These are phyloP conservation scores for Beauveria pseudobassiana DNA, from an alignment of 2,329 filamentous ascomycete genomes.

Conservation along the genomic window DNA sequence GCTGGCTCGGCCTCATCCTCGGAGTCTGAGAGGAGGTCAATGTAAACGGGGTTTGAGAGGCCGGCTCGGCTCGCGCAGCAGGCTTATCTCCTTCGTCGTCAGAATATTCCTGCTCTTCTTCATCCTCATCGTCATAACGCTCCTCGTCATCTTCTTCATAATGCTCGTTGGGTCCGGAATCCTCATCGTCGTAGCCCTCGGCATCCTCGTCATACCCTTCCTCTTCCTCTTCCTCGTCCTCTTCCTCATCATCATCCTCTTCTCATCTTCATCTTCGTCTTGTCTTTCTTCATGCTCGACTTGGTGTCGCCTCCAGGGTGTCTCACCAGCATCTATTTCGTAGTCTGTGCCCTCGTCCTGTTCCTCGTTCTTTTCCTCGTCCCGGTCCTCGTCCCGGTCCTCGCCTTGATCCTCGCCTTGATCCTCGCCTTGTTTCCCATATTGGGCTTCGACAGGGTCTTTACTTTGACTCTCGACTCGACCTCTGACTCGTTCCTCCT, in stretches of 20 bases:
- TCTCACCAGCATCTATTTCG: slow-evolving; percentile 2
- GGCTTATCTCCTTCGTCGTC: slow-evolving; percentile 11
- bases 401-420: neutral
- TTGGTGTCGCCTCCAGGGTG: neutral
- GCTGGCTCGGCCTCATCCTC: slow-evolving; percentile 21
- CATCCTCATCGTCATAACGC: slow-evolving; percentile 14
- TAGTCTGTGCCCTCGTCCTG: slow-evolving; percentile 17
- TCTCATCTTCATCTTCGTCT: slow-evolving; percentile 9
- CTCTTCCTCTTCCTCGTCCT: slow-evolving; percentile 8
- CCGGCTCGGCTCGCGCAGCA: neutral
- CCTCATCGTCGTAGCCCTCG: slow-evolving; percentile 11
- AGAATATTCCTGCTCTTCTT: slow-evolving; percentile 7
- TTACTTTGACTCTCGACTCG: neutral
- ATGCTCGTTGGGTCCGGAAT: slow-evolving; percentile 9
- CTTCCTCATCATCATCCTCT: slow-evolving; percentile 14
- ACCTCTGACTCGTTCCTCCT: neutral
- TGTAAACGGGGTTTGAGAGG: slow-evolving; percentile 23
- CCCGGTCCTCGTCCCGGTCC: neutral
- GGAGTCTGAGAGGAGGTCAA: slow-evolving; percentile 30
- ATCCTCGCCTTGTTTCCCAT: neutral
- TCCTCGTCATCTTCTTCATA: slow-evolving; percentile 16
- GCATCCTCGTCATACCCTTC: slow-evolving; percentile 15
- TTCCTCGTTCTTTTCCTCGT: slow-evolving; percentile 13
- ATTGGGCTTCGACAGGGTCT: neutral
- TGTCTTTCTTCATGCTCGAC: slow-evolving; percentile 15